Conservation (phyloP, 2,329 filamentous ascomycete genomes). For the Drechslerella coelobrocha region DNA sequence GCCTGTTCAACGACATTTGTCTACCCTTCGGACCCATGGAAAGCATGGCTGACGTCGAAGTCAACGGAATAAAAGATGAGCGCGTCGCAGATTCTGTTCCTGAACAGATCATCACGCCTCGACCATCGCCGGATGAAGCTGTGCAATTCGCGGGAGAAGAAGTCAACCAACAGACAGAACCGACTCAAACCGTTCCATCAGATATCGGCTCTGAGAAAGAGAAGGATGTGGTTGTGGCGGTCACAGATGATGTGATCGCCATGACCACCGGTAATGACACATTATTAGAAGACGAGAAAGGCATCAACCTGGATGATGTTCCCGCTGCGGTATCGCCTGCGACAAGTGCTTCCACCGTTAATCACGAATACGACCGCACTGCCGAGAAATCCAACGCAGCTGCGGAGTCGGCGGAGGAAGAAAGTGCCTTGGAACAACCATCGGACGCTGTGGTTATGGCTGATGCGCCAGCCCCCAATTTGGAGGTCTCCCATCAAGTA, state of each 20-base stretch:
- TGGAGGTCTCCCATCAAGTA: constrained; percentile 14
- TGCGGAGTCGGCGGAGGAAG: not conserved
- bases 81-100: constrained; percentile 27
- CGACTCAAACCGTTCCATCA: not conserved
- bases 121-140: constrained; percentile 50
- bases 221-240: not conserved
- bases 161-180: not conserved
- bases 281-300: constrained; percentile 9
- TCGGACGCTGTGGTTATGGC: not conserved
- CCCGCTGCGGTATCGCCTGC: constrained; percentile 20
- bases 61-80: constrained; percentile 31
- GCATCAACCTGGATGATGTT: constrained; percentile 3
- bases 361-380: constrained; percentile 4
- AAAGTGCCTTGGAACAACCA: not conserved
- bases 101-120: constrained; percentile 40
- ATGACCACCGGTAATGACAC: constrained; percentile 12
- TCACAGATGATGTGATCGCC: constrained; percentile 11
- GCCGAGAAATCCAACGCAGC: not conserved
- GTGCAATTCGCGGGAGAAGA: constrained; percentile 45
- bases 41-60: constrained; percentile 45
- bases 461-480: not conserved
- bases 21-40: constrained; percentile 20
- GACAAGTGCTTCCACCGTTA: constrained; percentile 24
- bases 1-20: constrained; percentile 14
- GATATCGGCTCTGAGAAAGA: no score